Percentiles rank a stretch among this genome's conserved stretches.
Conservation (phyloP, 2,329 filamentous ascomycete species). For the Pestalotiopsis sp. region DNA sequence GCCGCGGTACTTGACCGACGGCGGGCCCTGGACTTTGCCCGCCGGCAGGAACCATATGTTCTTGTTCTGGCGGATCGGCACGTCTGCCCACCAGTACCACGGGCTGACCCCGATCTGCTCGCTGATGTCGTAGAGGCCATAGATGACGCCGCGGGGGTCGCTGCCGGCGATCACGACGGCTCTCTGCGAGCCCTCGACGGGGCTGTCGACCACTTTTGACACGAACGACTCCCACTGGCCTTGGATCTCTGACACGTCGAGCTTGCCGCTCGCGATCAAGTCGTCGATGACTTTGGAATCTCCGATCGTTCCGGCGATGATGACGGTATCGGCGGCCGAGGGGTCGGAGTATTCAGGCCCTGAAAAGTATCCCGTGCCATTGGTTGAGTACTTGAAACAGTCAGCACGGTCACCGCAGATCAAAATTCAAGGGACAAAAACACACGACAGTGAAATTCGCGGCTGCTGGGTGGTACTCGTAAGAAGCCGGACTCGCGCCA, state of each 20-base stretch:
- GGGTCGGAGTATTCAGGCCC: conserved; percentile 48
- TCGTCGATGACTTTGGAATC: conserved; percentile 64
- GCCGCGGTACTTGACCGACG: conserved; percentile 68
- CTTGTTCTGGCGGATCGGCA: conserved; percentile 51
- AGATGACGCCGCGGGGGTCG: conserved; percentile 62
- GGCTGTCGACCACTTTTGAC: conserved; percentile 59
- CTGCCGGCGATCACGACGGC: conserved; percentile 71
- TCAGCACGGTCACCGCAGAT: not conserved
- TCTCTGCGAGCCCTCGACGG: conserved; percentile 55
- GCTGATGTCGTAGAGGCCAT: conserved; percentile 70
- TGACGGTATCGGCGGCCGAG: conserved; percentile 50
- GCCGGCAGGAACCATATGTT: conserved; percentile 58
- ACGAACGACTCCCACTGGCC: conserved; percentile 73
- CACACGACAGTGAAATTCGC: conserved; percentile 49
- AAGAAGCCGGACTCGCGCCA: conserved; percentile 38
- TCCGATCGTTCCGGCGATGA: conserved; percentile 71
- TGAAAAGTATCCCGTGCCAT: conserved; percentile 41
- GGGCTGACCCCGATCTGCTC: conserved; percentile 75
- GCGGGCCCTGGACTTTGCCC: conserved; percentile 59
- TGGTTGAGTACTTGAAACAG: conserved; percentile 41
- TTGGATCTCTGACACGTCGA: conserved; percentile 59
- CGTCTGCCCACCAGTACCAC: conserved; percentile 71
- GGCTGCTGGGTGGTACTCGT: conserved; percentile 45
- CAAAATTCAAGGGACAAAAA: conserved; percentile 20
- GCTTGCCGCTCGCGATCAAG: conserved; percentile 55